A percentile compares a stretch with the other conserved stretches of the same genome.
These are phyloP conservation scores for Penicillium sp. DNA, from an alignment of 2,329 filamentous ascomycete genomes.

Conservation along the genomic window DNA sequence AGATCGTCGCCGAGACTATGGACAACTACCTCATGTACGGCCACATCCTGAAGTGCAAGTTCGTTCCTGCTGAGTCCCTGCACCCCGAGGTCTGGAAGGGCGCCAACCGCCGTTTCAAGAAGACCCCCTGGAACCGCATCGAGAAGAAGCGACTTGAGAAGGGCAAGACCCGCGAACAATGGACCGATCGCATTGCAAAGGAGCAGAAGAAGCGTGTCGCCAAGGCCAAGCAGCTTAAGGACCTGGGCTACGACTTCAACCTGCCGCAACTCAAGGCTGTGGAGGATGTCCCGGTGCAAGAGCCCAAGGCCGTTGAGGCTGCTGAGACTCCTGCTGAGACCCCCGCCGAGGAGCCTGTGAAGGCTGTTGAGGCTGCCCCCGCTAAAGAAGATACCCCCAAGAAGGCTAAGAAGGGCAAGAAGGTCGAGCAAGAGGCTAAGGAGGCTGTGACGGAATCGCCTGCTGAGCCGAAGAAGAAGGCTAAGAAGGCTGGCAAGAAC, in stretches of 20 bases:
- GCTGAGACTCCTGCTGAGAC: slow-evolving; percentile 27
- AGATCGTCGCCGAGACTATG: slow-evolving; percentile 94
- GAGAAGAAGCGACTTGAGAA: slow-evolving; percentile 74
- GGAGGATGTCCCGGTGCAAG: slow-evolving; percentile 55
- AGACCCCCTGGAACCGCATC: slow-evolving; percentile 84
- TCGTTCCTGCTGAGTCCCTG: slow-evolving; percentile 74
- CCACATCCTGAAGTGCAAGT: slow-evolving; percentile 87
- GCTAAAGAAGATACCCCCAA: slow-evolving; percentile 37
- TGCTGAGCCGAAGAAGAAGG: slow-evolving; percentile 32
- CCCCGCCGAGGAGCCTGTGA: slow-evolving; percentile 22
- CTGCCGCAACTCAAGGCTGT: slow-evolving; percentile 71
- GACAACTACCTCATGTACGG: slow-evolving; percentile 96
- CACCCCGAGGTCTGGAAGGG: slow-evolving; percentile 86
- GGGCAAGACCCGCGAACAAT: slow-evolving; percentile 73
- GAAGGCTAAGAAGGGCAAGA: slow-evolving; percentile 41
- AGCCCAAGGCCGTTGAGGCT: slow-evolving; percentile 38
- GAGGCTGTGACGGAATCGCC: slow-evolving; percentile 28
- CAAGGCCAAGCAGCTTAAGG: slow-evolving; percentile 76
- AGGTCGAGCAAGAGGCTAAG: slow-evolving; percentile 32
- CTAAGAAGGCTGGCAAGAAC: slow-evolving; percentile 37
- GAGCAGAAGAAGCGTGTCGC: slow-evolving; percentile 72
- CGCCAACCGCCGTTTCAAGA: slow-evolving; percentile 87
- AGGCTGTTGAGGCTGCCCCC: slow-evolving; percentile 36
- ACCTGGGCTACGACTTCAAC: slow-evolving; percentile 81
- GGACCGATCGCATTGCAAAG: slow-evolving; percentile 73